Evolutionary conservation across 352 stramenopile species (phyloP).

Genomic region (Globisporangium polare): DNA sequence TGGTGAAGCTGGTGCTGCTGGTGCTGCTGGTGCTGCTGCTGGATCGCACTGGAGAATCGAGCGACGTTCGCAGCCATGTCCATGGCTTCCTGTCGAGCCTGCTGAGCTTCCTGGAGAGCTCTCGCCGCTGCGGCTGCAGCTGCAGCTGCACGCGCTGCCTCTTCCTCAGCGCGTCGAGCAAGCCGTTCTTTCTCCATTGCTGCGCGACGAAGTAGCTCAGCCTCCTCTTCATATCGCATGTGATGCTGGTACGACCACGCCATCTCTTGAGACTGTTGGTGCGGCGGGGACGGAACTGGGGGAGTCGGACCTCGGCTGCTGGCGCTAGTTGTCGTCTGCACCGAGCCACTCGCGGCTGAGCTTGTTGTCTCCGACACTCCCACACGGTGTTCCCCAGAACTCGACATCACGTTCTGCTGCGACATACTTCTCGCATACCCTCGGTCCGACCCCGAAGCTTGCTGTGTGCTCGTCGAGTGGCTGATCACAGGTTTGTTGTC

Average conservation of each 20-base stretch:
- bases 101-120: constrained; percentile 70
- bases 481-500: constrained; percentile 1
- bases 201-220: constrained; percentile 58
- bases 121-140: constrained; percentile 63
- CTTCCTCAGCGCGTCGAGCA: constrained; percentile 74
- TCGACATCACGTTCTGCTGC: constrained; percentile 6
- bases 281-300: constrained; percentile 7
- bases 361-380: not conserved
- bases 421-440: constrained; percentile 2
- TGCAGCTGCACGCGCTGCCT: constrained; percentile 65
- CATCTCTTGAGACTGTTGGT: constrained; percentile 45
- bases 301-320: constrained; percentile 11
- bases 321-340: not conserved
- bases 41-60: constrained; percentile 63
- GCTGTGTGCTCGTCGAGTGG: not conserved
- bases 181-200: constrained; percentile 59
- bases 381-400: not conserved
- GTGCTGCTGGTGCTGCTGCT: constrained; percentile 62
- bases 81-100: constrained; percentile 76
- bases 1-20: constrained; percentile 43
- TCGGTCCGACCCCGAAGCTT: not conserved
- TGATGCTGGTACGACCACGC: constrained; percentile 73
- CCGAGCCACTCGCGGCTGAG: constrained; percentile 2
- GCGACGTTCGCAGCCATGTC: constrained; percentile 77
- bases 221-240: constrained; percentile 69